Percentiles rank a stretch among this genome's conserved stretches.
phyloP scores from a whole-genome alignment of 805 yeast genomes.

The Hanseniaspora taiwanica region DNA sequence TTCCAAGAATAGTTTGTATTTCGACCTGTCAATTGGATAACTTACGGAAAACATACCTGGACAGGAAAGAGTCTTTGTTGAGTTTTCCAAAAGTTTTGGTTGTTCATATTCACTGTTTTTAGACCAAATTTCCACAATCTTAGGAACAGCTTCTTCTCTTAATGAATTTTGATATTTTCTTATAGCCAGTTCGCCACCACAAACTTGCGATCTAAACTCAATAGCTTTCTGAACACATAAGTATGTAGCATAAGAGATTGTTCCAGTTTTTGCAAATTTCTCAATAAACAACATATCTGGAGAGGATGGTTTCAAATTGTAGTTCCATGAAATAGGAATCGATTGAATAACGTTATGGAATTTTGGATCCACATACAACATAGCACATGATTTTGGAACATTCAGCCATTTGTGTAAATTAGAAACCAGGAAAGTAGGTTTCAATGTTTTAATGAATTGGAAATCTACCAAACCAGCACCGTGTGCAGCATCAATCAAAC shows the following conservation, averaged over 20 bases:
- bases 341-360: conserved; percentile 41
- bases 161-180: conserved; percentile 33
- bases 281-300: conserved; percentile 12
- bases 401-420: conserved; percentile 63
- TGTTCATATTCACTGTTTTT: conserved; percentile 20
- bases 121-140: conserved; percentile 12
- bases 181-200: conserved; percentile 45
- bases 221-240: conserved; percentile 34
- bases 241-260: conserved; percentile 33
- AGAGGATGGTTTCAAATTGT: conserved; percentile 6
- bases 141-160: conserved; percentile 33
- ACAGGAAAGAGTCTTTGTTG: conserved; percentile 7
- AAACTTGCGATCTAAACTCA: conserved; percentile 34
- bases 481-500: conserved; percentile 66
- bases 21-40: conserved; percentile 32
- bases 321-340: conserved; percentile 41
- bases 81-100: conserved; percentile 19
- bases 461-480: conserved; percentile 41
- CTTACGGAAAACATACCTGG: conserved; percentile 22
- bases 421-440: conserved; percentile 48
- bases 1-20: conserved; percentile 9
- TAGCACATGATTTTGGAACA: conserved; percentile 44
- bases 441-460: conserved; percentile 25
- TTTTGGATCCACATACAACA: conserved; percentile 41
- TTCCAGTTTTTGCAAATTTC: conserved; percentile 39